Conservation (phyloP, 2,329 filamentous ascomycete species). For the Sporothrix humicola region DNA sequence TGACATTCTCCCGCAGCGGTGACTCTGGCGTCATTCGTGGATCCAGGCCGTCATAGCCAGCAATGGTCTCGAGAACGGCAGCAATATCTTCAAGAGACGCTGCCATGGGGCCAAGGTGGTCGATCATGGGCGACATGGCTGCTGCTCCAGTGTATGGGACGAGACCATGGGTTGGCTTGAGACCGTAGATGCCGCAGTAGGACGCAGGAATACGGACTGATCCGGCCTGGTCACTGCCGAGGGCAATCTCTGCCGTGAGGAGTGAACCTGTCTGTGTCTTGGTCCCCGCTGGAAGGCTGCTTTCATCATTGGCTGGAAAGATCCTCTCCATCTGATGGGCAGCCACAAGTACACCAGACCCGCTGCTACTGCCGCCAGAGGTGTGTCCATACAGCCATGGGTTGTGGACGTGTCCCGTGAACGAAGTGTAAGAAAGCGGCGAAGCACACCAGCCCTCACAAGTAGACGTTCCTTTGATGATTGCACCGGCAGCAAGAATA, state of each 20-base stretch:
- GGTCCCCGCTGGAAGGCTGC: too few relatives aligned
- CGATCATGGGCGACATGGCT: constrained; percentile 49
- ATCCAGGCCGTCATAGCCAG: constrained; percentile 57
- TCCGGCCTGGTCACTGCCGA: constrained; percentile 75
- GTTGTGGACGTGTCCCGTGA: constrained; percentile 74
- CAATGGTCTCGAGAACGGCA: constrained; percentile 48
- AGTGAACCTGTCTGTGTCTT: not conserved
- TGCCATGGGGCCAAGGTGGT: constrained; percentile 55
- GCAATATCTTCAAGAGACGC: constrained; percentile 51
- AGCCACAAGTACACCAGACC: constrained; percentile 58
- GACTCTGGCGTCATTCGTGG: constrained; percentile 50
- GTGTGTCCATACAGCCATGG: constrained; percentile 76
- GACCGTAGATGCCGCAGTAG: constrained; percentile 50
- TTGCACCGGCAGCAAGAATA: constrained; percentile 65
- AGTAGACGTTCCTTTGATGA: constrained; percentile 75
- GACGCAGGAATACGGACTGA: constrained; percentile 67
- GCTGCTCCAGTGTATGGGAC: constrained; percentile 57
- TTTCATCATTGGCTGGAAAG: not conserved
- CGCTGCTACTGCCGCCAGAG: constrained; percentile 76
- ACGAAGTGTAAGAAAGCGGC: constrained; percentile 65
- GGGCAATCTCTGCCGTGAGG: constrained; percentile 37
- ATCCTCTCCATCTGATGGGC: not conserved
- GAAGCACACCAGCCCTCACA: constrained; percentile 69
- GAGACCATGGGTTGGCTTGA: constrained; percentile 56
- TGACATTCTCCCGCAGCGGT: constrained; percentile 45